Base-by-base conservation (phyloP, 2,329 filamentous ascomycete species). In the Nemania sp. region DNA sequence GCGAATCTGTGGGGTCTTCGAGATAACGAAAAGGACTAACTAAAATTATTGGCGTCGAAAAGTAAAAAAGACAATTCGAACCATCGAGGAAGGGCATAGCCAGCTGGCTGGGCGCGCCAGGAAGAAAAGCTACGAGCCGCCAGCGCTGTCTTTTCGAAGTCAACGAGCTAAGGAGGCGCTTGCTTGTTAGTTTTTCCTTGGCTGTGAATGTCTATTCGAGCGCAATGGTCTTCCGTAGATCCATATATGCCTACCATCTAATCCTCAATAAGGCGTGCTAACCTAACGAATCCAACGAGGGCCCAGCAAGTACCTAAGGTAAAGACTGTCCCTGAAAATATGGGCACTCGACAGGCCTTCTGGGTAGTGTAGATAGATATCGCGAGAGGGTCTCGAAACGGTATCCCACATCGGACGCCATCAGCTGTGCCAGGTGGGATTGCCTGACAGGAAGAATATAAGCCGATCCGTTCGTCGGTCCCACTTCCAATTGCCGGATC, bases 401-500 rank as follows among this genome's bases (percentile, higher is more conserved):
- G 54, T 54, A 61, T 57, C 39, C 59, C 59, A 54, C 39, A 49
- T 50, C 51, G 6, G 15, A 54, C 59, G 20, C 50, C 49, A 42
- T 25, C 15, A 29, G 11, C 40, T 11, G 20, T 35, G 43, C 49
- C 21, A 54, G 21, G 42, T 50, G 39, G 39, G 47, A 39, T 46
- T 57, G 13, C 11, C 35, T 39, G 35, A 39, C 12, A 39, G 11
- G 11, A 39, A 20, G 9, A 46, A 13, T 9, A 15, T 18, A 29
- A 46, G 43, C 53, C 40, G 48, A 50, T 18, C 53, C n/a, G 53
- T n/a, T 43, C 25, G 18, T n/a, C 48, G 25, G 25, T 29, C 32
- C 53, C 59, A 53, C 59, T 45, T 49, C 49, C 43, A 56, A 60
- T 37, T 60, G 59, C 59, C 59, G 59, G 59, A 52, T 57, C 53